Evolutionary conservation across 345 rosid species (phyloP).

Genomic region (Populus tremula): DNA sequence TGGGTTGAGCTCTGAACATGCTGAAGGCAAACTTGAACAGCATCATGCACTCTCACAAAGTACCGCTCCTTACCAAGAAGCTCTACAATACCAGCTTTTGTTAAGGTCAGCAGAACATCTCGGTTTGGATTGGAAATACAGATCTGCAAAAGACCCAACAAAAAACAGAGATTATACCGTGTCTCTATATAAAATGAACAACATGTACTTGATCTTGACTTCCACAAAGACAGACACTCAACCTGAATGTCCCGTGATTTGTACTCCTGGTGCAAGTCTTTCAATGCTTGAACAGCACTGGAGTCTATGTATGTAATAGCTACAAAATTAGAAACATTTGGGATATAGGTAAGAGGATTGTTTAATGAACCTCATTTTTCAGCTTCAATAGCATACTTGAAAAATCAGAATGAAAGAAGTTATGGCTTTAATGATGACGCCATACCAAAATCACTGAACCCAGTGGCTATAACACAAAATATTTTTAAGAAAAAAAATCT

Average conservation of each 20-base stretch:
- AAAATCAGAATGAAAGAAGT: neutral
- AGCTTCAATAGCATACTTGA: neutral
- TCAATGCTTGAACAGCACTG: constrained; percentile 90
- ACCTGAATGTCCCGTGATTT: constrained; percentile 85
- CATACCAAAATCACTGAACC: too few relatives aligned
- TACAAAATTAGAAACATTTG: constrained; percentile 25
- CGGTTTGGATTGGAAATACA: constrained; percentile 88
- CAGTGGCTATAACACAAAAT: neutral
- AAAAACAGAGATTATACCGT: neutral
- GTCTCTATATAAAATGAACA: neutral
- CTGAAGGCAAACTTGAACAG: constrained; percentile 91
- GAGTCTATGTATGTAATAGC: constrained; percentile 89
- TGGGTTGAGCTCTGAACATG: constrained; percentile 58
- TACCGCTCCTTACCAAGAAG: constrained; percentile 89
- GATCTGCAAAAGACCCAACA: constrained; percentile 39
- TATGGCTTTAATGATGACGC: neutral
- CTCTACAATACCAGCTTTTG: constrained; percentile 72
- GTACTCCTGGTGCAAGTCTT: constrained; percentile 86
- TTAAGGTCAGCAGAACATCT: constrained; percentile 69
- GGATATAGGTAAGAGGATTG: neutral
- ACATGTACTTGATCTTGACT: neutral
- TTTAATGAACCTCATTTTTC: neutral
- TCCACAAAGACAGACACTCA: neutral
- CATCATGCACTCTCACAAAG: constrained; percentile 92
- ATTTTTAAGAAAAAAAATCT: too few relatives aligned